These are phyloP conservation scores for Calonectria leucothoes DNA, from an alignment of 2,329 filamentous ascomycete species.

Conservation along the genomic window DNA sequence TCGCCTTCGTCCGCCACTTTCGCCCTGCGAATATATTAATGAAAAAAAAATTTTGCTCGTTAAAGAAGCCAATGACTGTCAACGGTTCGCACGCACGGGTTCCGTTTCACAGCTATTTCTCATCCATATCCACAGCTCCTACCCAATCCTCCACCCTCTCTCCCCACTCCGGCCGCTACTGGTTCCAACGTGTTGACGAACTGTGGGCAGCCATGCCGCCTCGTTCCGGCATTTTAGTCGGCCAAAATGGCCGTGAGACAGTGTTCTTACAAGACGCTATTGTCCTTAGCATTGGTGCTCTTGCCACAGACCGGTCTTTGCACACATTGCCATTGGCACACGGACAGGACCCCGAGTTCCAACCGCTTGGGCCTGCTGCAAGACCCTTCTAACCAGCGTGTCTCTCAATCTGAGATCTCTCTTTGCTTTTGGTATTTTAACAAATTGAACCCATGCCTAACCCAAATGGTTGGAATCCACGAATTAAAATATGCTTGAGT, in stretches of 20 bases:
- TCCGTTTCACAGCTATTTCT: conserved; percentile 30
- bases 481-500: not conserved
- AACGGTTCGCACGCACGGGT: not conserved
- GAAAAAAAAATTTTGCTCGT: not conserved
- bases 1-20: not conserved
- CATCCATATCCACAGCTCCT: conserved; percentile 13
- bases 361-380: not conserved
- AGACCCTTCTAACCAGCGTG: not conserved
- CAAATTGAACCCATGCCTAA: not conserved
- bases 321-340: not conserved
- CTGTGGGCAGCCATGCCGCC: not conserved
- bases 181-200: conserved; percentile 18
- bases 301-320: not conserved
- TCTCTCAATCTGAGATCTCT: conserved; percentile 9
- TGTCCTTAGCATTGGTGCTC: not conserved
- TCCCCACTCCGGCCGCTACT: conserved; percentile 25
- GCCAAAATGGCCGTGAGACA: conserved; percentile 4
- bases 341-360: not conserved
- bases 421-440: not conserved
- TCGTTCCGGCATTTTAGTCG: not conserved
- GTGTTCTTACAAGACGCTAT: not conserved
- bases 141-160: conserved; percentile 8
- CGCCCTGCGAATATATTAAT: not conserved
- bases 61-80: not conserved
- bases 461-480: not conserved